phyloP scores from a whole-genome alignment of 2,329 filamentous ascomycete species.

The Tolypocladium album region DNA sequence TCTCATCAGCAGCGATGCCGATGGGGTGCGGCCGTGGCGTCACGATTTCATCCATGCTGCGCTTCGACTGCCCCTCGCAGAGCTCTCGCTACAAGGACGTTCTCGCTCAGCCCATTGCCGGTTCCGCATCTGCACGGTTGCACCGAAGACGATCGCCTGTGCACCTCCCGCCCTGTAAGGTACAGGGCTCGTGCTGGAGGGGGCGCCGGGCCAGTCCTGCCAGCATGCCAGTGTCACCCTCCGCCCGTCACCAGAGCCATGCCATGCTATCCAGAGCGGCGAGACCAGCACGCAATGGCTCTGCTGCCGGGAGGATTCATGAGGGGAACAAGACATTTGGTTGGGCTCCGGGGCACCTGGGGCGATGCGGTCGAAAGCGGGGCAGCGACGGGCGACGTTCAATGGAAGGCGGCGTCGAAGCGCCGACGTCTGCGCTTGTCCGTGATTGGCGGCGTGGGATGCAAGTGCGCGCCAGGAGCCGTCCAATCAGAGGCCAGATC shows the following conservation, averaged over 20 bases:
- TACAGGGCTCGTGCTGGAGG: not conserved
- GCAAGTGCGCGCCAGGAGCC: slow-evolving; percentile 12
- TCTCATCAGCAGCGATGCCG: not conserved
- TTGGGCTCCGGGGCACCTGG: slow-evolving; percentile 12
- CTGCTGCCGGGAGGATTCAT: not conserved
- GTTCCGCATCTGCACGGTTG: slow-evolving; percentile 7
- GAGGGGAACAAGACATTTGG: slow-evolving; percentile 12
- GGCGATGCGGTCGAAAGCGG: slow-evolving; percentile 17
- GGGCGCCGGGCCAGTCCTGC: not conserved
- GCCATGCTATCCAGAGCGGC: not conserved
- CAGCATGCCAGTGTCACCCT: not conserved
- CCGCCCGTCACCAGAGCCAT: not conserved
- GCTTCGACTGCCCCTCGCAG: not conserved
- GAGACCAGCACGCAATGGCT: not conserved
- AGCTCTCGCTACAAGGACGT: not conserved
- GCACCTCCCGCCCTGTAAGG: slow-evolving; percentile 1
- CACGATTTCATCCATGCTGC: not conserved
- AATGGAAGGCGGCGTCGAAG: slow-evolving; percentile 21
- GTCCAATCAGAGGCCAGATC: slow-evolving; percentile 23
- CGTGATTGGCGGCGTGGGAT: slow-evolving; percentile 23
- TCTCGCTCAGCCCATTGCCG: slow-evolving; percentile 1
- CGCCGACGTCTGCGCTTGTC: slow-evolving; percentile 19
- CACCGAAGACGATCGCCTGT: slow-evolving; percentile 6
- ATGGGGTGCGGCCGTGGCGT: not conserved
- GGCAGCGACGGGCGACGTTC: slow-evolving; percentile 12